phyloP scores from a whole-genome alignment of 2,329 filamentous ascomycete species.

The Ramularia collo-cygni region DNA sequence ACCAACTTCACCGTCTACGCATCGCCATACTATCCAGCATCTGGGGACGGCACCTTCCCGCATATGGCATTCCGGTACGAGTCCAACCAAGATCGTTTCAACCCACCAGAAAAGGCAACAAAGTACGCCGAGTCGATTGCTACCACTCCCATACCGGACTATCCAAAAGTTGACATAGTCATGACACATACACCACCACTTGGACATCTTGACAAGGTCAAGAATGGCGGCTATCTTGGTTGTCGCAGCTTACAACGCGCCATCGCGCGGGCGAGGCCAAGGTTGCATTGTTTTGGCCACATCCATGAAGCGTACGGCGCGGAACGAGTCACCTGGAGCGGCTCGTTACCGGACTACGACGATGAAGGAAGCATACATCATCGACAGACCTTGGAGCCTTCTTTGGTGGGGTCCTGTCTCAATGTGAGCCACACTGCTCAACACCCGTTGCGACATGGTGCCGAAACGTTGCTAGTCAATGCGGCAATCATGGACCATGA shows the following conservation, averaged over 20 bases:
- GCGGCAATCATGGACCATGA: conserved; percentile 50
- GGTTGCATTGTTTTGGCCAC: conserved; percentile 52
- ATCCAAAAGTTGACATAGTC: conserved; percentile 29
- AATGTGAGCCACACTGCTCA: background rate
- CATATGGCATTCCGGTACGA: conserved; percentile 45
- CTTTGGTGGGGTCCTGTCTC: background rate
- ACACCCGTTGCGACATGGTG: conserved; percentile 31
- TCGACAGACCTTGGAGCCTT: too few relatives aligned
- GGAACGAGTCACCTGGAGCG: conserved; percentile 48
- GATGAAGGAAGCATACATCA: background rate
- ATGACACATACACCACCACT: conserved; percentile 37
- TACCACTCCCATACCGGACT: conserved; percentile 7
- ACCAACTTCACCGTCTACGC: conserved; percentile 47
- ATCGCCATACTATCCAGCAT: conserved; percentile 48
- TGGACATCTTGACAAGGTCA: conserved; percentile 23
- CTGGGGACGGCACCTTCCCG: conserved; percentile 38
- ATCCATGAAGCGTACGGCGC: conserved; percentile 57
- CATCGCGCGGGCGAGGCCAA: conserved; percentile 38
- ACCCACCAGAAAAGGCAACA: conserved; percentile 3
- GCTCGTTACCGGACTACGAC: conserved; percentile 17
- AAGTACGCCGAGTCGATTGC: conserved; percentile 11
- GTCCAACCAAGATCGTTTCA: conserved; percentile 38
- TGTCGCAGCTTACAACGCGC: conserved; percentile 42
- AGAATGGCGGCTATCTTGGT: conserved; percentile 30
- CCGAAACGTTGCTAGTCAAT: conserved; percentile 53